Base-by-base conservation (phyloP, 2,329 filamentous ascomycete species). In the Colletotrichum gloeosporioides region DNA sequence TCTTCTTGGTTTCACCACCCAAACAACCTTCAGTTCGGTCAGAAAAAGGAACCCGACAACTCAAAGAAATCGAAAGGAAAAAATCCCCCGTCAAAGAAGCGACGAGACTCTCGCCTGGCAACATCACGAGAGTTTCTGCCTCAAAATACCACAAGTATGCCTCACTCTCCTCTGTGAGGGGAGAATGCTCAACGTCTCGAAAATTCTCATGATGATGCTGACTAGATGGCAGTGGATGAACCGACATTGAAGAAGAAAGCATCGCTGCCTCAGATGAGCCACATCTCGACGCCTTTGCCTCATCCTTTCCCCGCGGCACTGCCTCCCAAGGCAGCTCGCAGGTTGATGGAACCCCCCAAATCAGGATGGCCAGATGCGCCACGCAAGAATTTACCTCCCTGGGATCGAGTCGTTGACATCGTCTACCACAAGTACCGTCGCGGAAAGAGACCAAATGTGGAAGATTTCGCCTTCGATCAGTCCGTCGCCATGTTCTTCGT, bases 181-280 rank as follows among this genome's bases (percentile, higher is more conserved):
- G 12, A 34, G 18, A 13, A 34, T 29, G 18, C 62, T 49, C 44
- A n/a, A n/a, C 44, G n/a, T 10, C 12, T 36, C n/a, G 25, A n/a
- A 6, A 49, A 32, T 15, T 18, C 18, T 55, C 31, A 6, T 31
- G 7, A 16, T 7, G 22, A 36, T 55, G 8, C 63, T 73, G 22
- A 73, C 55, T 16, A 5, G 6, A 39, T 39, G 22, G 16, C 34
- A 69, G 71, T 73, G 71, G 44, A 55, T 34, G 15, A 55, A 44
- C 44, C 59, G 15, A 25, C 34, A 71, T 13, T 84, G 62, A 90
- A 82, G 79, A 88, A 87, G 65, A 84, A 83, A 31, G 89, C 81
- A 44, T 85, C 79, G 1, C 87, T 83, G 6, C 85, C 87, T 75
- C 72, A 74, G 22, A 70, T 59, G 32, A 57, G 63, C 53, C 69